Evolutionary conservation across 2,329 filamentous ascomycete genomes (phyloP), one percentile per base, ranked within the genome.

Genomic region (Alternaria viburni): DNA sequence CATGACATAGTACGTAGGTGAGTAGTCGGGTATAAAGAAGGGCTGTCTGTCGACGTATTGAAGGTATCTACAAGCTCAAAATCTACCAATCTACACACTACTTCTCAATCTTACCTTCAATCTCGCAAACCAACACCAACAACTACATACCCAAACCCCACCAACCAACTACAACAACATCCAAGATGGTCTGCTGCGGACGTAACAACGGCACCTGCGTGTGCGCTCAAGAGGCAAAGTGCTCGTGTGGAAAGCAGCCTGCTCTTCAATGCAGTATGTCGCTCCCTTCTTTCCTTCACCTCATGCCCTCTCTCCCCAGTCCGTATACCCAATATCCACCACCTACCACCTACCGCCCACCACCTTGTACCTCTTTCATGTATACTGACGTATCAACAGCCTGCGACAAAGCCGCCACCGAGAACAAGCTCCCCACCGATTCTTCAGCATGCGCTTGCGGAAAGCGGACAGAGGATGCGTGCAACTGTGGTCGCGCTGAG

Each of bases 201-300:
- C 85, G 85, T 71, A 83, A 85, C 72, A 82, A 83, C 68, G 83
- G 82, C 72, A 80, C 83, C 74, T 90, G 88, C 73, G 84, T 86
- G 70, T 88, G 86, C 72, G 85, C 86, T 43, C 81, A 84, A 57
- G 86, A 88, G 72, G 86, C 87, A 66, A 88, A 81, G 65, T 97
- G 93, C 88, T 96, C 93, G 15, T 98, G 95, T 80, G 95, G 95
- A 77, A 89, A 97, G 85, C 87, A 96, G 79, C 88, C 89, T 5
- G 95, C 95, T 54, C 88, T 97, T 52, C 86, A 94, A 79, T 98
- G 95, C 88, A 91, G 77, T 79, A 79, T 65, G 76, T 74, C 28
- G 28, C 45, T 50, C 64, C 60, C 61, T 30, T 51, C 61, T 59
- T 30, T 36, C 45, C 52, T 65, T 59, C 61, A 30, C 52, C 61